Base-by-base conservation (phyloP, 768 basidiomycete species). In the Amanita subjunquillea region DNA sequence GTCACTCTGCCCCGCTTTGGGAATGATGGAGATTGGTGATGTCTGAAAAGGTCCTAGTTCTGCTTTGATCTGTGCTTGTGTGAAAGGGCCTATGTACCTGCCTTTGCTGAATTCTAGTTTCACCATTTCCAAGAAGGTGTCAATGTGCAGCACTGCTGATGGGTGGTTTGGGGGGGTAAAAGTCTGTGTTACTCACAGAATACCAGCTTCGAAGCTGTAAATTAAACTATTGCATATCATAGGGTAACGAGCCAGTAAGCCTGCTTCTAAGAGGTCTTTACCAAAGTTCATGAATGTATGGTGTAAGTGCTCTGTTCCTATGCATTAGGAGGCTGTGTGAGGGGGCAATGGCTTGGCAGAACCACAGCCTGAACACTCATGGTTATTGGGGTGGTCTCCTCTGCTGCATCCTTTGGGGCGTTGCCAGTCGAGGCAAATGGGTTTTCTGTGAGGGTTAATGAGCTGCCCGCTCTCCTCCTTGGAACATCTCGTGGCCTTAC, bases 341-440 rank as follows among this genome's bases (percentile, higher is more conserved):
- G 48, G 23, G 48, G 62, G 58, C 75, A 77, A 1, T 27, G 40
- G 73, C 32, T 36, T 36, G 39, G 57, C 4, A 0, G 54, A 46
- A 32, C 70, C 68, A 47, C 75, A 75, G 2, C 75, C 73, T 0
- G 72, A 74, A 61, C 74, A 77, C 10, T 65, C 47, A 60, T 76
- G 74, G 0, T 50, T 46, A 30, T 57, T 34, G 13, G 57, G 49
- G 56, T 70, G 65, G 3, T 54, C 50, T 12, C 32, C 55, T 41
- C 38, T 55, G 2, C 22, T 36, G 56, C 71, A 75, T 0, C 68
- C 64, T 13, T 29, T 34, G 0, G 52, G 29, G 0, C 39, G 17
- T 38, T 76, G 68, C 64, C 63, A 76, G 36, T 69, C 58, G 39
- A 59, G 49, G 58, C 73, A 76, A 7, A 75, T 38, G 4, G 52